Base-by-base conservation (phyloP, 352 stramenopile genomes). In the Saprolegnia diclina region DNA sequence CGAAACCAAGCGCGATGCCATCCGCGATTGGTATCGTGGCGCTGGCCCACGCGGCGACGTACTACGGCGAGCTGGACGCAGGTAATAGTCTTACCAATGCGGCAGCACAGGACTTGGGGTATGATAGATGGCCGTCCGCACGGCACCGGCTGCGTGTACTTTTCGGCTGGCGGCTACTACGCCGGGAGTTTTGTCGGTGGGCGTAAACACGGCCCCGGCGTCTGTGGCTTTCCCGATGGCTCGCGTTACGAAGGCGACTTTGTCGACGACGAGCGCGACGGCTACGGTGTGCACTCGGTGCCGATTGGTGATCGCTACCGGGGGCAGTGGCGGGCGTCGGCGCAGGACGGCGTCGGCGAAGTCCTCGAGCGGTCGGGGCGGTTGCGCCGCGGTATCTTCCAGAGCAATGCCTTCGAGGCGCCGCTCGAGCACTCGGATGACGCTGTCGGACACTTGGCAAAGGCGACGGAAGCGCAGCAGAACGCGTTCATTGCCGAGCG, bases 221-320 rank as follows among this genome's bases (percentile, higher is more conserved):
- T 91, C 5, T 76, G 88, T 71, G 79, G 89, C 38, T 79, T 82
- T 71, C 64, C 73, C 9, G 50, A 57, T 26, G 63, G 63, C 13
- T 90, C 79, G 48, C 67, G 68, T 10, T 92, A 92, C 56, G 80
- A 86, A 71, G 84, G 84, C 10, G 73, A 87, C 48, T 92, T 90
- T 44, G 48, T 71, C 21, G 45, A 69, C 14, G 81, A 82, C 1
- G 19, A 76, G 53, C 78, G 82, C 2, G 79, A 77, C 24, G 83
- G 83, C 16, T 37, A 69, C 0, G 83, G 82, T 5, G 53, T 69
- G 32, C 61, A 69, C 40, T 45, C 61, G 45, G 53, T 61, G n/a
- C 26, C 63, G 14, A 52, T 63, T 7, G 63, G 63, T 5, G 63
- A 63, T 9, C 62, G 54, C 19, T 69, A 69, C 53, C 63, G 63